Percentiles rank a stretch among this genome's conserved stretches.
Evolutionary conservation across 345 rosid genomes (phyloP).

Genomic region (Eucalyptus grandis): DNA sequence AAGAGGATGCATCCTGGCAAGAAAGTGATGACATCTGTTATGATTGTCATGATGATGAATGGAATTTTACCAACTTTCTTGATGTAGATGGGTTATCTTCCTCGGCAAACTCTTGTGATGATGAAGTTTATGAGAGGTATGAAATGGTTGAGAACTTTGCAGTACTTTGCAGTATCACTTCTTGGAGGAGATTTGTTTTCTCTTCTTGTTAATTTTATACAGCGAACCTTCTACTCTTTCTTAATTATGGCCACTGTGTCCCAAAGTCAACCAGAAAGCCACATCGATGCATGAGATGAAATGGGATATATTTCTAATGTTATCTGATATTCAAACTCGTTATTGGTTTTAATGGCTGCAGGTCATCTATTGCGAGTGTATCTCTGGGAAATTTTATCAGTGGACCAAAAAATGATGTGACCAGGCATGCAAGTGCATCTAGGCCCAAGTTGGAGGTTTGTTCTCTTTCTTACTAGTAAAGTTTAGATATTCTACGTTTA

Average conservation of each 20-base stretch:
- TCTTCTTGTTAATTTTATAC: not conserved
- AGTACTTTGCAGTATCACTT: not conserved
- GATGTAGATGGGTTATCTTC: slow-evolving; percentile 90
- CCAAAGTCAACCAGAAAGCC: not conserved
- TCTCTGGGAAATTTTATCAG: slow-evolving; percentile 12
- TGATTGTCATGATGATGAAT: slow-evolving; percentile 39
- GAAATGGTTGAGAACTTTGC: not conserved
- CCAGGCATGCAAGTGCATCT: slow-evolving; percentile 15
- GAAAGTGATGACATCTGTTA: slow-evolving; percentile 34
- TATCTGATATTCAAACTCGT: not conserved
- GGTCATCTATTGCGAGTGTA: not conserved
- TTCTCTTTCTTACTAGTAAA: not conserved
- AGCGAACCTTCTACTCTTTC: not conserved
- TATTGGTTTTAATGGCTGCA: not conserved
- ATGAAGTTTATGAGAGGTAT: slow-evolving; percentile 64
- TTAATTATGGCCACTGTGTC: not conserved
- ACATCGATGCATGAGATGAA: not conserved
- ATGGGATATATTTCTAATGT: not conserved
- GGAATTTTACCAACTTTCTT: slow-evolving; percentile 51
- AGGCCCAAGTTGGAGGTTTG: slow-evolving; percentile 15
- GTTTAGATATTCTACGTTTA: not conserved
- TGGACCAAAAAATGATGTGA: not conserved
- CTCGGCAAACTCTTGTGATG: slow-evolving; percentile 83
- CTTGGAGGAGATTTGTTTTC: not conserved
- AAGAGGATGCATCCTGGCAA: slow-evolving; percentile 12